These are phyloP conservation scores for Penicillium expansum DNA, from an alignment of 2,329 filamentous ascomycete species.

Conservation along the genomic window DNA sequence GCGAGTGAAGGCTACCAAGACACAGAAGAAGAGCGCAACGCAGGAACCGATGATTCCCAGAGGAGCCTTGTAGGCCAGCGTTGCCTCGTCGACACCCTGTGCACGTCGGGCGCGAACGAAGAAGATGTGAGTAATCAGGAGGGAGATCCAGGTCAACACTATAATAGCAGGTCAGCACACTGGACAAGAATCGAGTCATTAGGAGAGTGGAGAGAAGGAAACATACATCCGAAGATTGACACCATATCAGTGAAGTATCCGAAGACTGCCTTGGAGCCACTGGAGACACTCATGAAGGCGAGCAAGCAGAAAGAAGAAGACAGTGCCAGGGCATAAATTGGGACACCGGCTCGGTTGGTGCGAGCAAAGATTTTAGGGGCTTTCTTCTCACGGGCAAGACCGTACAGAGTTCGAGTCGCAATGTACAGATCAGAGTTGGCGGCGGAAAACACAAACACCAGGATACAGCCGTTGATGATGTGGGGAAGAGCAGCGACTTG, in stretches of 20 bases:
- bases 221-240: slow-evolving; percentile 56
- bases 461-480: slow-evolving; percentile 68
- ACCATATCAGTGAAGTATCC: slow-evolving; percentile 62
- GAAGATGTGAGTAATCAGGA: slow-evolving; percentile 63
- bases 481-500: slow-evolving; percentile 57
- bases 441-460: slow-evolving; percentile 72
- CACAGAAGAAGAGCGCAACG: slow-evolving; percentile 64
- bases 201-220: not conserved
- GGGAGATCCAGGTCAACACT: slow-evolving; percentile 63
- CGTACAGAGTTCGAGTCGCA: slow-evolving; percentile 69
- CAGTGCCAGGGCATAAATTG: slow-evolving; percentile 60
- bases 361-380: slow-evolving; percentile 67
- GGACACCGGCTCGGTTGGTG: slow-evolving; percentile 67
- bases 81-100: slow-evolving; percentile 54
- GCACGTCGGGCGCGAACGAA: slow-evolving; percentile 60
- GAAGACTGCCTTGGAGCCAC: slow-evolving; percentile 56
- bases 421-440: slow-evolving; percentile 73
- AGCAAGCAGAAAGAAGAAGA: slow-evolving; percentile 62
- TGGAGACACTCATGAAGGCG: slow-evolving; percentile 62
- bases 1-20: slow-evolving; percentile 72
- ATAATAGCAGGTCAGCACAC: not conserved
- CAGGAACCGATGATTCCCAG: slow-evolving; percentile 66
- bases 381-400: slow-evolving; percentile 65
- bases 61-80: slow-evolving; percentile 63
- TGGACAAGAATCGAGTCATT: not conserved